Evolutionary conservation across 108 stramenopile genomes (phyloP).

Genomic region (Pseudonitzschia delicatissima): DNA sequence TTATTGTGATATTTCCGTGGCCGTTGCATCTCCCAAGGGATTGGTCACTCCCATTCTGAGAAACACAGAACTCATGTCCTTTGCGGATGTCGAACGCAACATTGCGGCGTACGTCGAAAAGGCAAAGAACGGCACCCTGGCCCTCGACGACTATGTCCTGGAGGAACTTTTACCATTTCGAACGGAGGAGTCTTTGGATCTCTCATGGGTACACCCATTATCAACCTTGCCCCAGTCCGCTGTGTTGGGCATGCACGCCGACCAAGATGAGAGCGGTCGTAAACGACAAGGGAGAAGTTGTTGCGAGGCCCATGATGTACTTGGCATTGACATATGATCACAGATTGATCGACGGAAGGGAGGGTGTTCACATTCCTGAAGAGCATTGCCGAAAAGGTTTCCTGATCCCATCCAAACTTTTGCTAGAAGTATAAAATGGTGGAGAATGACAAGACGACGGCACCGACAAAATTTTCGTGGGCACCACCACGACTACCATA

Average conservation of each 20-base stretch:
- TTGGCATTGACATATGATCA: conserved; percentile 99
- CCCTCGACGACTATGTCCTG: conserved; percentile 99
- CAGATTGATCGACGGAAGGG: conserved; percentile 99
- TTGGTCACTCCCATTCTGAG: conserved; percentile 98
- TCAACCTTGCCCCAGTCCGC: conserved; percentile 99
- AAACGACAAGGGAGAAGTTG: conserved; percentile 92
- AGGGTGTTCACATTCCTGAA: conserved; percentile 99
- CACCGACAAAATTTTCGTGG: no score
- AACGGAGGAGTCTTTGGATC: conserved; percentile 99
- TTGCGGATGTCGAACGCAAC: conserved; percentile 95
- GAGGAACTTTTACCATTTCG: conserved; percentile 99
- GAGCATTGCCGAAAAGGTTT: conserved; percentile 95
- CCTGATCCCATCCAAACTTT: conserved; percentile 90
- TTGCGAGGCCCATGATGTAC: conserved; percentile 99
- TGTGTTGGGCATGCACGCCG: conserved; percentile 99
- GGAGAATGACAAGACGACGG: background rate
- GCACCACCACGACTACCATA: no score
- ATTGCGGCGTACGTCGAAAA: conserved; percentile 95
- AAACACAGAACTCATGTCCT: conserved; percentile 95
- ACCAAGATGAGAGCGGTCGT: conserved; percentile 98
- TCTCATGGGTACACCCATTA: conserved; percentile 99
- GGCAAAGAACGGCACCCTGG: conserved; percentile 86
- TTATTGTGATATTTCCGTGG: conserved; percentile 96
- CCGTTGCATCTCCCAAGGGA: conserved; percentile 94
- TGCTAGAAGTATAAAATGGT: conserved; percentile 83